Evolutionary conservation across 2,329 filamentous ascomycete genomes (phyloP), one percentile per base, ranked within the genome.

Genomic region (Neoascochyta sp.): DNA sequence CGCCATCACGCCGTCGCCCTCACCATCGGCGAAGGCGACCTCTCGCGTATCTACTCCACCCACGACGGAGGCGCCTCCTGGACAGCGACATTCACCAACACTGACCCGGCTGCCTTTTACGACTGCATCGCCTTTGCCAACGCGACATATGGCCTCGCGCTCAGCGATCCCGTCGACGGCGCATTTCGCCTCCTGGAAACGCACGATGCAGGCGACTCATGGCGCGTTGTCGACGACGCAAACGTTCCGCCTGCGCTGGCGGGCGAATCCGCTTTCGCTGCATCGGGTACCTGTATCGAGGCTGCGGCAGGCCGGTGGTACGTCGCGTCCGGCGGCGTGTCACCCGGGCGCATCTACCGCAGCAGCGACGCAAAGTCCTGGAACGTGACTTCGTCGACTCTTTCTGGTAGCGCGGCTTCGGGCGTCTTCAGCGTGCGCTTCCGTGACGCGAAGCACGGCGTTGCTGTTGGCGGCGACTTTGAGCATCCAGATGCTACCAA

Each of bases 51-150:
- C 9, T 54, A 53, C 27, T 27, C 22, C 1, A 57, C 53, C 3
- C 12, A 10, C 1, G 31, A 57, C 25, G 50, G 45, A 6, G 53
- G 53, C 7, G 29, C 38, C 21, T 41, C 20, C 10, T 55, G 53
- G 54, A 34, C 33, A 9, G 29, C 19, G 2, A 52, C 48, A 0
- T 57, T 57, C 20, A 27, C 50, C 12, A 57, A 55, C 22, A 21
- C 40, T 3, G 50, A 55, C 18, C 27, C 34, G 11, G 30, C 39
- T 9, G 53, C 53, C 3, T 55, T 54, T 19, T 57, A 54, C 22
- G 49, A 57, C 16, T 53, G 53, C 17, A 47, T 57, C 41, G 45
- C 50, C 3, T 57, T 57, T 24, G 52, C 53, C 19, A 41, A 43
- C 17, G 21, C 18, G 16, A 41, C 27, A 22, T 44, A 50, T 21